These are phyloP conservation scores for Candida smagusa DNA, from an alignment of 1,139 yeast species.

Conservation along the genomic window DNA sequence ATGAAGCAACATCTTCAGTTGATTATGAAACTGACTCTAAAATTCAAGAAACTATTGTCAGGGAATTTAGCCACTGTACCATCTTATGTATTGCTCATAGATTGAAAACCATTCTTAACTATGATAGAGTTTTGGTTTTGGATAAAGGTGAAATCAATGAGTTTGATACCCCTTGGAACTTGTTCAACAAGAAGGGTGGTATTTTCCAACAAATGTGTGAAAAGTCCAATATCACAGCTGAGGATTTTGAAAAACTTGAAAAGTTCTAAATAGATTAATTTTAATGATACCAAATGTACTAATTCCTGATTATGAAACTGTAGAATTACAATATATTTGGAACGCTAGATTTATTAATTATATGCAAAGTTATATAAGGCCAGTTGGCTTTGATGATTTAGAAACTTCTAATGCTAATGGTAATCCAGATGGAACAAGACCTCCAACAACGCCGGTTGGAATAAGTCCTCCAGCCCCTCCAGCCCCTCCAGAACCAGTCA, in stretches of 20 bases:
- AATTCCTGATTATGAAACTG: too few species aligned
- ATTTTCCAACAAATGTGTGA: constrained; percentile 35
- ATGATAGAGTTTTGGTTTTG: constrained; percentile 36
- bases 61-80: constrained; percentile 35
- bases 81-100: constrained; percentile 43
- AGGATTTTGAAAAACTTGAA: constrained; percentile 7
- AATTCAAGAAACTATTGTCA: constrained; percentile 33
- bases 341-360: too few species aligned
- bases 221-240: constrained; percentile 20
- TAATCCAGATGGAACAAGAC: not conserved
- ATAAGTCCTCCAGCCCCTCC: not conserved
- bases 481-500: not conserved
- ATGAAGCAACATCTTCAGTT: constrained; percentile 44
- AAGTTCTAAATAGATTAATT: constrained; percentile 2
- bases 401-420: too few species aligned
- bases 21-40: constrained; percentile 44
- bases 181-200: constrained; percentile 20
- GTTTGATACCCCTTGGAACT: constrained; percentile 23
- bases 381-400: too few species aligned
- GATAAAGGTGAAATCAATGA: constrained; percentile 27
- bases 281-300: too few species aligned
- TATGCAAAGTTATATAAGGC: too few species aligned
- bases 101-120: constrained; percentile 35
- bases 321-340: too few species aligned
- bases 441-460: constrained; percentile 1